Conservation (phyloP, 129 eudicot species). For the Flaveria sonorensis region DNA sequence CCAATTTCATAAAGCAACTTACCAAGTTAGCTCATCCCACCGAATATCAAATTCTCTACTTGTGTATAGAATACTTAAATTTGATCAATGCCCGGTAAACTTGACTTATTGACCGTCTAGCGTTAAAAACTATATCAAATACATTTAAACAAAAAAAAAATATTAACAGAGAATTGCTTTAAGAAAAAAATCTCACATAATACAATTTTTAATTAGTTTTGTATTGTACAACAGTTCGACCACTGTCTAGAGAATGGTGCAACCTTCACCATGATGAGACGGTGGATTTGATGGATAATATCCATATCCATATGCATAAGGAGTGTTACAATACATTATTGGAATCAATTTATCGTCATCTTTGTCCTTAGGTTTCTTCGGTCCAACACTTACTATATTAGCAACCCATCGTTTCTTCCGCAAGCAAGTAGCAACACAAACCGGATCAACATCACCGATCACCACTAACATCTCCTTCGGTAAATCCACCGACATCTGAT, state of each 20-base stretch:
- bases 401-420: constrained; percentile 34
- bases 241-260: constrained; percentile 26
- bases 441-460: constrained; percentile 39
- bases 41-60: not conserved
- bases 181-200: not conserved
- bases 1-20: too few relatives aligned
- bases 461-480: constrained; percentile 30
- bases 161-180: not conserved
- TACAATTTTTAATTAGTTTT: not conserved
- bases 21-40: not conserved
- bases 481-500: constrained; percentile 31
- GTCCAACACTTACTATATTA: constrained; percentile 30
- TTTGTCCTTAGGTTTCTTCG: constrained; percentile 20
- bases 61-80: not conserved
- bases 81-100: too few relatives aligned
- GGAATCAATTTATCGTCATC: not conserved
- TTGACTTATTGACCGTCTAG: too few relatives aligned
- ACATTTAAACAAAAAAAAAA: not conserved
- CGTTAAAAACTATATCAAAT: too few relatives aligned
- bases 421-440: constrained; percentile 31
- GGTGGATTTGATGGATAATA: constrained; percentile 2
- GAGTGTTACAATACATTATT: constrained; percentile 7
- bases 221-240: not conserved
- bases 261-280: constrained; percentile 9
- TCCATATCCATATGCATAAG: constrained; percentile 13